Conservation (phyloP, 345 rosid species). For the Balakata baccata region DNA sequence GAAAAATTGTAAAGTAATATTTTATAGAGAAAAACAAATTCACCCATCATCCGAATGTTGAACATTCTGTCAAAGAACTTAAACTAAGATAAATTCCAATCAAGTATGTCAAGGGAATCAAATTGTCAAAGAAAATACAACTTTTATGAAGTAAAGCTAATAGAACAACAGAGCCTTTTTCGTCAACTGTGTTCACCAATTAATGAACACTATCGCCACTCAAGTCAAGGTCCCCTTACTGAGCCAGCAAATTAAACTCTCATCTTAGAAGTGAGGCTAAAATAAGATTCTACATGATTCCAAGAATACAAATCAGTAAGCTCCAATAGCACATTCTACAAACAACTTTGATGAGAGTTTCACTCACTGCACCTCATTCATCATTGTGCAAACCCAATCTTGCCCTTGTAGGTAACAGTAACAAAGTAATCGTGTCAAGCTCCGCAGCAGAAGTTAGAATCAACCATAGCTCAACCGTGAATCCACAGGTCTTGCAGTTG, state of each 20-base stretch:
- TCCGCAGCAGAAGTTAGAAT: conserved; percentile 14
- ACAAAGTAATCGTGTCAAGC: neutral
- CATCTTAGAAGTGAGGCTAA: neutral
- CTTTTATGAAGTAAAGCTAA: neutral
- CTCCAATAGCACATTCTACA: conserved; percentile 14
- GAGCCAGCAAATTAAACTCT: conserved; percentile 16
- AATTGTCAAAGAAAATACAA: neutral
- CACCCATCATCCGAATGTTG: too few species aligned
- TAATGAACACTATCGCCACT: conserved; percentile 25
- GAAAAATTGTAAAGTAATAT: too few species aligned
- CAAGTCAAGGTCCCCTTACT: conserved; percentile 3
- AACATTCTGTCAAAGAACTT: too few species aligned
- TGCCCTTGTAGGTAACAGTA: neutral
- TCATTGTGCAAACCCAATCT: conserved; percentile 6
- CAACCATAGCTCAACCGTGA: conserved; percentile 76
- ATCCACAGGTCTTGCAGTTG: conserved; percentile 42
- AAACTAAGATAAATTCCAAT: too few species aligned
- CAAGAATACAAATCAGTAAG: conserved; percentile 22
- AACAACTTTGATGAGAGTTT: neutral
- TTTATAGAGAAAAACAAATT: too few species aligned
- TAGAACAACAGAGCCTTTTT: neutral
- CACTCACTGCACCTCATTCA: neutral
- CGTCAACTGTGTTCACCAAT: conserved; percentile 26
- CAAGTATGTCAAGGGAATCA: too few species aligned
- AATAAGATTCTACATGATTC: neutral